phyloP scores from a whole-genome alignment of 2,329 filamentous ascomycete species.

The Aspergillus fischeri region DNA sequence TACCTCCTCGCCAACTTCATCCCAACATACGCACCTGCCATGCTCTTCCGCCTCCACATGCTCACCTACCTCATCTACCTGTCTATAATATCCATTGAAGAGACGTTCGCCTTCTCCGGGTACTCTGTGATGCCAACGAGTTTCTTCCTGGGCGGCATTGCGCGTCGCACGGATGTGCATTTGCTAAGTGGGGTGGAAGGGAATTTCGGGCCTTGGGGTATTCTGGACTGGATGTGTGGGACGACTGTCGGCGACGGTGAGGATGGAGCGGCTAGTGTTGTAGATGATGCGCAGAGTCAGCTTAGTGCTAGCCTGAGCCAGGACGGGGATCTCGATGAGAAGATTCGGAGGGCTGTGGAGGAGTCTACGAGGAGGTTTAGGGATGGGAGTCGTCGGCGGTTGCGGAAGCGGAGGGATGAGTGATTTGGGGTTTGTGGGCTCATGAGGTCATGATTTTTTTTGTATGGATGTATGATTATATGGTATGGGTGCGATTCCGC shows the following conservation, averaged over 20 bases:
- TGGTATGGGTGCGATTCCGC: background rate
- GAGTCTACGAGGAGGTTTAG: constrained; percentile 27
- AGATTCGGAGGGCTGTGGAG: constrained; percentile 29
- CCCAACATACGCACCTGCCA: constrained; percentile 54
- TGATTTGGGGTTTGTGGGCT: background rate
- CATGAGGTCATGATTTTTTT: background rate
- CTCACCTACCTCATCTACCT: constrained; percentile 56
- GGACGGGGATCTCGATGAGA: constrained; percentile 30
- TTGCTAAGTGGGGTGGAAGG: constrained; percentile 45
- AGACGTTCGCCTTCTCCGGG: constrained; percentile 57
- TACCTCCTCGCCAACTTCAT: constrained; percentile 54
- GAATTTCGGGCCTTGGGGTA: constrained; percentile 45
- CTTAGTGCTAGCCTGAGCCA: constrained; percentile 13
- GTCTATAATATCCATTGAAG: constrained; percentile 54
- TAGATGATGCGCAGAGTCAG: constrained; percentile 33
- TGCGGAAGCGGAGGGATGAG: constrained; percentile 7
- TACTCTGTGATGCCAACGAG: constrained; percentile 56
- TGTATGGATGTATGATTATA: background rate
- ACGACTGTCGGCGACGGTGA: constrained; percentile 43
- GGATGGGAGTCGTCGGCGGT: constrained; percentile 15
- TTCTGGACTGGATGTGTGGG: constrained; percentile 43
- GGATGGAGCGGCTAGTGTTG: constrained; percentile 37
- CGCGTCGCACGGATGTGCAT: constrained; percentile 54
- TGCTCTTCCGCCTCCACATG: constrained; percentile 57
- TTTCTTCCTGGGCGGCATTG: constrained; percentile 57